Base-by-base conservation (phyloP, 164 flowering plant genomes). In the Echeveria elegans region DNA sequence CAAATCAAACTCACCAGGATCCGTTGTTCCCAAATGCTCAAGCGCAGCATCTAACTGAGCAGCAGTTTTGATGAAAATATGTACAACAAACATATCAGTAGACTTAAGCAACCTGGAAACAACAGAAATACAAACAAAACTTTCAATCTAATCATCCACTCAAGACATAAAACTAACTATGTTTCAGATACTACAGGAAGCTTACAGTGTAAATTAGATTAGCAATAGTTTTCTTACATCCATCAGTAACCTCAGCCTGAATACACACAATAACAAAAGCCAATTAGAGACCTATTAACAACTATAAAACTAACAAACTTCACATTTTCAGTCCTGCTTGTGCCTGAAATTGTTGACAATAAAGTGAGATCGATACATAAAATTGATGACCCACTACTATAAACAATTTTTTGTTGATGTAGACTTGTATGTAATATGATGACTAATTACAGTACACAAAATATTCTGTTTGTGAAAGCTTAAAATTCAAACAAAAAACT, bases 11-110 rank as follows among this genome's bases (percentile, higher is more conserved):
- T 77, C 63, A 63, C 87, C 92, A 0, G 87, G 69, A 64, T 82
- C 93, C 62, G 73, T 76, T 29, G 36, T 72, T 10, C 82, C 61
- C 40, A 88, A 75, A 76, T 85, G 89, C 36, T 79, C 65, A 47
- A 88, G 71, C 5, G 99, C 96, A 31, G 94, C 93, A 41, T 94
- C 99, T 68, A 94, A 75, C 74, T 91, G 97, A 15, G 90, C 89
- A 18, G 93, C 76, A n/a, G 86, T 79, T 74, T 91, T 91, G 53
- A 91, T 84, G 96, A 91, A 82, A 77, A 76, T 66, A 68, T 24
- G 8, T 6, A 24, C 4, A 34, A 68, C 41, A 6, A 29, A 12
- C 3, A 19, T 36, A 66, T 52, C 36, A 68, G 2, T 31, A 77
- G 80, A 92, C 73, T 87, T 91, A 86, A 18, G 97, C 96, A 67